Percentiles rank a stretch among this genome's conserved stretches.
phyloP scores from a whole-genome alignment of 768 basidiomycete genomes.

The Termitomyces eurrhizus region DNA sequence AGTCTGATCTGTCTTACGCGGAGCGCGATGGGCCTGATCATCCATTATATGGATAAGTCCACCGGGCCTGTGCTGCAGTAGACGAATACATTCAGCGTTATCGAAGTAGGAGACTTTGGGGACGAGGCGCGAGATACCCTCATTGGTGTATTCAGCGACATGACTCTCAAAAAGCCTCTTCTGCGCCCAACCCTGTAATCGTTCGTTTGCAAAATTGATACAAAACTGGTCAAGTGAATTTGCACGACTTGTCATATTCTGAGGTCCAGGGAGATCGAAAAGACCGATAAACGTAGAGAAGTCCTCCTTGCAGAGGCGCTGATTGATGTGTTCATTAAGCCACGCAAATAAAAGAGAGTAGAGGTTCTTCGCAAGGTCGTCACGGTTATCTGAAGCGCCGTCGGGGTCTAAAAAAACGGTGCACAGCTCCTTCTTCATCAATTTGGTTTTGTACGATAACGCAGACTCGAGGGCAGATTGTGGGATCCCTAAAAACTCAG shows the following conservation, averaged over 20 bases:
- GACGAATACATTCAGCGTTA: slow-evolving; percentile 84
- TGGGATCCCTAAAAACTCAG: slow-evolving; percentile 88
- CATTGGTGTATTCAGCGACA: slow-evolving; percentile 76
- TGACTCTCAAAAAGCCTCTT: slow-evolving; percentile 77
- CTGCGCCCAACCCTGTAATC: slow-evolving; percentile 80
- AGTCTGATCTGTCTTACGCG: slow-evolving; percentile 88
- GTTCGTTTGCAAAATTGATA: slow-evolving; percentile 95
- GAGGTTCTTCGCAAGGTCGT: slow-evolving; percentile 89
- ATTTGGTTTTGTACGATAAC: slow-evolving; percentile 86
- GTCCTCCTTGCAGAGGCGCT: slow-evolving; percentile 90
- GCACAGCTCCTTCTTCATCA: slow-evolving; percentile 95
- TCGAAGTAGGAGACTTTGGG: slow-evolving; percentile 81
- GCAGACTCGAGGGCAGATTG: slow-evolving; percentile 69
- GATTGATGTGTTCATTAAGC: slow-evolving; percentile 95
- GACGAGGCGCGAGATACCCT: slow-evolving; percentile 70
- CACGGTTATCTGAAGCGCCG: slow-evolving; percentile 87
- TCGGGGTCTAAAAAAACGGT: slow-evolving; percentile 95
- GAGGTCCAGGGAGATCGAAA: slow-evolving; percentile 90
- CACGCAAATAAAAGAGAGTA: slow-evolving; percentile 95
- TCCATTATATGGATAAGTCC: slow-evolving; percentile 98
- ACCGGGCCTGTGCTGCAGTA: slow-evolving; percentile 83
- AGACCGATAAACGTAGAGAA: slow-evolving; percentile 90
- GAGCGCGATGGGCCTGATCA: slow-evolving; percentile 82
- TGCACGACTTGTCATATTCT: slow-evolving; percentile 81
- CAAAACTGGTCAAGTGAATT: slow-evolving; percentile 97